A percentile compares a stretch with the other conserved stretches of the same genome.
These are phyloP conservation scores for Grosmannia huntii DNA, from an alignment of 2,329 filamentous ascomycete genomes.

Conservation along the genomic window DNA sequence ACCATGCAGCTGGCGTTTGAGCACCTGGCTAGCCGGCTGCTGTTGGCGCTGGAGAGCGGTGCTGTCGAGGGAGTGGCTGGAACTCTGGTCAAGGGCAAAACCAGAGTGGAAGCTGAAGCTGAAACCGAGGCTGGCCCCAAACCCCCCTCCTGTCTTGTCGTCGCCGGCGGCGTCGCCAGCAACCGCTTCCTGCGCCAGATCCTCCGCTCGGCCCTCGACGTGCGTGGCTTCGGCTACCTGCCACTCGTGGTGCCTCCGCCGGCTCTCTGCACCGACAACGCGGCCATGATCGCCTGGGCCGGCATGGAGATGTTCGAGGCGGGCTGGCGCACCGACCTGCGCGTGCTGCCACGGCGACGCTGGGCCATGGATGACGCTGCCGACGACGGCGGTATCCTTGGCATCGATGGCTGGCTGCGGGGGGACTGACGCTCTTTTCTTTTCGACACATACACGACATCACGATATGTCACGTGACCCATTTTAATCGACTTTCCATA, in stretches of 20 bases:
- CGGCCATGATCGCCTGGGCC: constrained; percentile 94
- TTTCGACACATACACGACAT: no score
- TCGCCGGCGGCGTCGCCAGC: constrained; percentile 83
- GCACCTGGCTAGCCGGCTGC: constrained; percentile 64
- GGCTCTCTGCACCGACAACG: constrained; percentile 81
- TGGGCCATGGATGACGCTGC: constrained; percentile 59
- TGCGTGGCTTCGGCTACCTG: constrained; percentile 50
- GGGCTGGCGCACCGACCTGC: constrained; percentile 54
- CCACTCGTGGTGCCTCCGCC: constrained; percentile 61
- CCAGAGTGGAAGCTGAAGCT: neutral
- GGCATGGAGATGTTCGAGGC: constrained; percentile 83
- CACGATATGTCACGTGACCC: no score
- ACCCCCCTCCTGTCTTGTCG: constrained; percentile 41
- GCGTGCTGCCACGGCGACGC: constrained; percentile 46
- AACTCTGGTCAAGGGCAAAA: no score
- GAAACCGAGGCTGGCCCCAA: constrained; percentile 4
- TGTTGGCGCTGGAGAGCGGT: constrained; percentile 47
- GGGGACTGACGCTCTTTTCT: neutral
- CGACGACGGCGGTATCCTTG: constrained; percentile 55
- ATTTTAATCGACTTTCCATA: no score
- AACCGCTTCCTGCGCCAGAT: constrained; percentile 69
- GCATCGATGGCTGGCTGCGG: constrained; percentile 34
- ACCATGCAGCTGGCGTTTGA: constrained; percentile 76
- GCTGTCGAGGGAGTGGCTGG: neutral
- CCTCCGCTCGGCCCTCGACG: constrained; percentile 41